A percentile compares a stretch with the other conserved stretches of the same genome.
phyloP scores from a whole-genome alignment of 208 protist species.

The Naegleria lovaniensis region DNA sequence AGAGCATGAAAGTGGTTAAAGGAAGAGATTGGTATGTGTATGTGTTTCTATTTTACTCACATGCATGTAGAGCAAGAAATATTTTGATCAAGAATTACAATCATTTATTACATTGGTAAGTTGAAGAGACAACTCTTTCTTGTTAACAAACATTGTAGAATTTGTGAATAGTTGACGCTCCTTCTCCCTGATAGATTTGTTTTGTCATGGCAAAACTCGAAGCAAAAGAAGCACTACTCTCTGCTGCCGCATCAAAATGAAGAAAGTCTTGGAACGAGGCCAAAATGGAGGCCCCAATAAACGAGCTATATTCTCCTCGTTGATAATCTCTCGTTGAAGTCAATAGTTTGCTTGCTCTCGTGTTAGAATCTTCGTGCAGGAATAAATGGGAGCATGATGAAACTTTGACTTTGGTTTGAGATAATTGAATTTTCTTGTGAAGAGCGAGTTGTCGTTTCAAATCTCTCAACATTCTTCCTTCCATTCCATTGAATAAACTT shows the following conservation, averaged over 20 bases:
- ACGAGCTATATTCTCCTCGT: background rate
- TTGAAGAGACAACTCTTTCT: too few relatives aligned
- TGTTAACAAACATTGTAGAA: background rate
- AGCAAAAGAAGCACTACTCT: background rate
- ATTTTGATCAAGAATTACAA: too few relatives aligned
- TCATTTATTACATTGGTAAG: too few relatives aligned
- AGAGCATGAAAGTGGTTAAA: too few relatives aligned
- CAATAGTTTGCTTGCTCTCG: too few relatives aligned
- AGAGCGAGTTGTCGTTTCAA: slow-evolving; percentile 54
- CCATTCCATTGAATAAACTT: slow-evolving; percentile 92
- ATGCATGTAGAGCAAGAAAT: too few relatives aligned
- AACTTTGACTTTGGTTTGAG: slow-evolving; percentile 1
- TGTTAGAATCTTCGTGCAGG: too few relatives aligned
- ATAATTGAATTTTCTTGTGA: background rate
- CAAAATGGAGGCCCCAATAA: background rate
- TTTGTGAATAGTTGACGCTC: background rate
- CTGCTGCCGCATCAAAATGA: background rate
- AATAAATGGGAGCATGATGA: background rate
- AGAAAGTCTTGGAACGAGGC: background rate
- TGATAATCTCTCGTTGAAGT: too few relatives aligned
- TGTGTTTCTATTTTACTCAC: too few relatives aligned
- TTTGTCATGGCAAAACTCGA: background rate
- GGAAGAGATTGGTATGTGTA: too few relatives aligned
- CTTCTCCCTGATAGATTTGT: background rate
- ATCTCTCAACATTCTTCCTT: slow-evolving; percentile 90